Base-by-base conservation (phyloP, 2,329 filamentous ascomycete species). In the Ilyonectria sp. region DNA sequence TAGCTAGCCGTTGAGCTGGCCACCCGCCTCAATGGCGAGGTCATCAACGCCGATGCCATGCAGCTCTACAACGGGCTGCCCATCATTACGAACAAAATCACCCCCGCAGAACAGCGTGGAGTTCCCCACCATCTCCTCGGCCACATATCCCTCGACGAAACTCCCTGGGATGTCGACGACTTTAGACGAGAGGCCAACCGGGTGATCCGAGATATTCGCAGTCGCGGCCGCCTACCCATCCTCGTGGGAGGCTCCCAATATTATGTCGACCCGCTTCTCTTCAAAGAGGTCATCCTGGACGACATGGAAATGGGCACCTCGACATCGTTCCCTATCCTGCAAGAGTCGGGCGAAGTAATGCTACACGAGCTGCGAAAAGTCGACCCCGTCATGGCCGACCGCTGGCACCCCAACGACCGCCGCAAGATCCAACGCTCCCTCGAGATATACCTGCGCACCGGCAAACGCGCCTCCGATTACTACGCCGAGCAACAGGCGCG, bases 31-130 rank as follows among this genome's bases (percentile, higher is more conserved):
- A 91, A 96, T 80, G 96, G 97, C 77, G 96, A 99, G 81, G 89
- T 99, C 59, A 94, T 99, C 82, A 99, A 99, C 78, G 94, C 94
- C 53, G 96, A 99, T 85, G 96, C 96, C 44, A 97, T 99, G 94
- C 96, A 99, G 79, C 91, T 99, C 82, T 99, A 99, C 80, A 88
- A 89, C 60, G 96, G 96, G 3, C 84, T 99, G 49, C 94, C 96
- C 6, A 92, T 98, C 70, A 95, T 98, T 74, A 99, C 96, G 29
- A 99, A 99, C 80, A 97, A 98, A 79, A 93, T 98, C 65, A 89
- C 93, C 0, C 59, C 78, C 1, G 86, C 90, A 21, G 95, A 98
- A 79, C 91, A 91, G 75, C 88, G 92, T 68, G 93, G 92, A 10
- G 86, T 99, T 11, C 92, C 93, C 4, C 96, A 99, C 78, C 95